Percentiles rank a stretch among this genome's conserved stretches.
These are phyloP conservation scores for Metarhizium robertsii DNA, from an alignment of 2,329 filamentous ascomycete species.

Conservation along the genomic window DNA sequence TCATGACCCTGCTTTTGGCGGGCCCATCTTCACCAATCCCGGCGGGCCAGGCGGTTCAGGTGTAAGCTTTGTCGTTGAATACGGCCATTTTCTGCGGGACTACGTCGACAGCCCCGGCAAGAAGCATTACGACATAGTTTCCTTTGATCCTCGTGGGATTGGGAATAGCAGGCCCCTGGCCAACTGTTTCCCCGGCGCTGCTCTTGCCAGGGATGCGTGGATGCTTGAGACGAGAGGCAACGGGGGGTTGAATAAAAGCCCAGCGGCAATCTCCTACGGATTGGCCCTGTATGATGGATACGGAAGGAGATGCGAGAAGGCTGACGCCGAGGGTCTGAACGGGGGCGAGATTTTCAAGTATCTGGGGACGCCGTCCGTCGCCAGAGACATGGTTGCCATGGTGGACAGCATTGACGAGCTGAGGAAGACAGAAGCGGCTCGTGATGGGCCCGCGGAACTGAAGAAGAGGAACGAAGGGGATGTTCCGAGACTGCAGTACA, in stretches of 20 bases:
- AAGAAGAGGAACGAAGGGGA: conserved; percentile 6
- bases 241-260: conserved; percentile 19
- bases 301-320: conserved; percentile 18
- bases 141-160: conserved; percentile 35
- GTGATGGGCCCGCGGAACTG: background rate
- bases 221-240: conserved; percentile 2
- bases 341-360: conserved; percentile 21
- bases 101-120: conserved; percentile 15
- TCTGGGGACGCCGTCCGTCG: conserved; percentile 28
- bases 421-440: conserved; percentile 8
- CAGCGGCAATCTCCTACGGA: conserved; percentile 16
- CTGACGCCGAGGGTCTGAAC: conserved; percentile 1
- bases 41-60: conserved; percentile 36
- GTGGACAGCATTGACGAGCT: conserved; percentile 28
- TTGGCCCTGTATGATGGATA: conserved; percentile 15
- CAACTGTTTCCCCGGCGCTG: conserved; percentile 26
- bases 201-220: conserved; percentile 17
- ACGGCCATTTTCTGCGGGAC: conserved; percentile 18
- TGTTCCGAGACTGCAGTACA: conserved; percentile 30
- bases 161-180: conserved; percentile 25
- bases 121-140: conserved; percentile 31
- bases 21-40: conserved; percentile 33
- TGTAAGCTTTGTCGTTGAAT: conserved; percentile 16
- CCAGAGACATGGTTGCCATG: conserved; percentile 33
- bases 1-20: conserved; percentile 27